Conservation (phyloP, 257 asterid genomes). For the Cinchona pubescens region DNA sequence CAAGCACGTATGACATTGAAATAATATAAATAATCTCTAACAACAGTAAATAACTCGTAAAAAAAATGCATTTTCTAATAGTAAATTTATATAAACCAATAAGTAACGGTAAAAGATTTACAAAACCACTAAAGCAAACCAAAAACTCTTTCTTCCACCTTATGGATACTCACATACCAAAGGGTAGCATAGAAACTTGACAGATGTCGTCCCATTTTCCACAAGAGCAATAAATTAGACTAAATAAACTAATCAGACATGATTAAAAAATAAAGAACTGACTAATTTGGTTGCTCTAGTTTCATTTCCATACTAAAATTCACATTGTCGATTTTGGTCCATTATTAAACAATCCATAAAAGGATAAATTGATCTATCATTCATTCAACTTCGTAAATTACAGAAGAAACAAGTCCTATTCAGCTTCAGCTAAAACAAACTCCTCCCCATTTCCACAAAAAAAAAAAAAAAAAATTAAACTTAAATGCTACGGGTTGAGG, state of each 20-base stretch:
- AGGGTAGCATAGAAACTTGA: not conserved
- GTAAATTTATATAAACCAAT: not conserved
- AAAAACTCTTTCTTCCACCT: not conserved
- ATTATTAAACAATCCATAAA: too few species aligned
- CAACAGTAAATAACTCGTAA: not conserved
- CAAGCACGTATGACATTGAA: slow-evolving; percentile 21
- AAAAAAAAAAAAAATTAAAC: too few species aligned
- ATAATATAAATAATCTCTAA: not conserved
- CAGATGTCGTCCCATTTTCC: not conserved
- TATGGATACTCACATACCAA: not conserved
- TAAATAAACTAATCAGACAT: not conserved
- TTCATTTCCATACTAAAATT: not conserved
- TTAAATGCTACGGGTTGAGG: not conserved
- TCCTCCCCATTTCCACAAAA: too few species aligned
- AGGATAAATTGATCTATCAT: not conserved
- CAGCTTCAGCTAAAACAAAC: not conserved
- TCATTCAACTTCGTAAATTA: not conserved
- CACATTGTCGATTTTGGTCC: too few species aligned
- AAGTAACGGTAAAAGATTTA: not conserved
- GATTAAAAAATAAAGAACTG: not conserved
- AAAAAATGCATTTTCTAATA: too few species aligned
- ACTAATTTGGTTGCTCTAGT: not conserved
- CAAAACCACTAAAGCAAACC: not conserved
- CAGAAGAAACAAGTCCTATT: not conserved
- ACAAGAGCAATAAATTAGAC: not conserved